Percentiles rank a stretch among this genome's conserved stretches.
Evolutionary conservation across 2,329 filamentous ascomycete genomes (phyloP).

Genomic region (Fusarium secorum): DNA sequence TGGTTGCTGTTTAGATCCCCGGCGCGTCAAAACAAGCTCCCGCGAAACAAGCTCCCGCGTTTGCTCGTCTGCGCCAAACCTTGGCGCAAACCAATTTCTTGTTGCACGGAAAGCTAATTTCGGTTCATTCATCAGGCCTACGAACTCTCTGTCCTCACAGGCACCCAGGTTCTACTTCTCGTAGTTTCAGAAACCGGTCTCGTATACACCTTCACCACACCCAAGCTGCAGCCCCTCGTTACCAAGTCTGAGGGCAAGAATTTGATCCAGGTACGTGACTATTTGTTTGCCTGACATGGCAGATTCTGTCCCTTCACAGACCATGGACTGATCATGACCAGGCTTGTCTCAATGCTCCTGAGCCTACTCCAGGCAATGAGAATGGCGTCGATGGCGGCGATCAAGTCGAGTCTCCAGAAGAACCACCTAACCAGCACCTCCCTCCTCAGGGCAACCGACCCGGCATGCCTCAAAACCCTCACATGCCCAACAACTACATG

Average conservation of each 20-base stretch:
- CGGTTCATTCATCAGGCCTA: constrained; percentile 73
- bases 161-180: constrained; percentile 94
- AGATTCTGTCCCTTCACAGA: not conserved
- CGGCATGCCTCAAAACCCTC: constrained; percentile 70
- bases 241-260: constrained; percentile 99
- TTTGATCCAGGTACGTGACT: constrained; percentile 83
- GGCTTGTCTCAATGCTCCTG: constrained; percentile 96
- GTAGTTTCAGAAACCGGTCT: constrained; percentile 97
- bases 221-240: constrained; percentile 96
- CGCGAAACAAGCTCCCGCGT: constrained; percentile 4
- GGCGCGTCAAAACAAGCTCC: constrained; percentile 20
- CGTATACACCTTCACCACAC: constrained; percentile 98
- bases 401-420: constrained; percentile 89
- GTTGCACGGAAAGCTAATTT: constrained; percentile 30
- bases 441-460: constrained; percentile 67
- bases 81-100: not conserved
- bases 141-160: constrained; percentile 95
- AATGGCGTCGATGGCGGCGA: constrained; percentile 80
- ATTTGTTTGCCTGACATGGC: not conserved
- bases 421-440: constrained; percentile 78
- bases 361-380: constrained; percentile 82
- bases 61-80: not conserved
- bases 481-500: constrained; percentile 71
- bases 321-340: constrained; percentile 49
- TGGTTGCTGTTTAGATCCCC: not conserved